These are phyloP conservation scores for Clavariopsis aquatica DNA, from an alignment of 495 filamentous ascomycete genomes.

Conservation along the genomic window DNA sequence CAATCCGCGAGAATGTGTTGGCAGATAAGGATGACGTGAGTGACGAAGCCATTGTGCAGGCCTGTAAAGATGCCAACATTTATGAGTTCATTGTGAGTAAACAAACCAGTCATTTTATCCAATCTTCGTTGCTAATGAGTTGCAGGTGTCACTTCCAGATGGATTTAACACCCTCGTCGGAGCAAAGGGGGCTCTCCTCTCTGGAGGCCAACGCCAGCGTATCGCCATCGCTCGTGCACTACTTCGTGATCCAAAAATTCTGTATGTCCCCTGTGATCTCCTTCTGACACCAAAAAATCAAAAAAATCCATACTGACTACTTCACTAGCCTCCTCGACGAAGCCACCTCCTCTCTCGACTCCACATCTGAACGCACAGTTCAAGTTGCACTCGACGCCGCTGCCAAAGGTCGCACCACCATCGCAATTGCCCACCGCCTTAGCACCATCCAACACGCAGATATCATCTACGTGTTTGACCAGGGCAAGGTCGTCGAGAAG, in stretches of 20 bases:
- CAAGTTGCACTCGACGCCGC: constrained; percentile 51
- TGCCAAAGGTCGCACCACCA: constrained; percentile 57
- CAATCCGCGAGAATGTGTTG: constrained; percentile 79
- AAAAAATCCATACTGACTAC: neutral
- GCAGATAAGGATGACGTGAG: constrained; percentile 60
- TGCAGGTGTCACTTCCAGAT: constrained; percentile 32
- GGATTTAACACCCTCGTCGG: constrained; percentile 48
- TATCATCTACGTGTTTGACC: constrained; percentile 76
- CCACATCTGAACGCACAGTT: constrained; percentile 79
- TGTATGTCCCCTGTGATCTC: constrained; percentile 44
- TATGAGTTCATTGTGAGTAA: constrained; percentile 73
- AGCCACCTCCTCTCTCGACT: constrained; percentile 86
- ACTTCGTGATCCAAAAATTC: constrained; percentile 73
- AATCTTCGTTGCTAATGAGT: neutral
- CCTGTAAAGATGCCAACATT: constrained; percentile 87
- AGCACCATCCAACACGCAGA: constrained; percentile 88
- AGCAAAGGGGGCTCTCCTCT: constrained; percentile 45
- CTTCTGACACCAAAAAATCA: neutral
- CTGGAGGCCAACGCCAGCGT: constrained; percentile 49
- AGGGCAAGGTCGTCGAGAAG: constrained; percentile 72
- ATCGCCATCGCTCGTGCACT: constrained; percentile 49
- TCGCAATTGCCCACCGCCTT: constrained; percentile 88
- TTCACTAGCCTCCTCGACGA: constrained; percentile 71
- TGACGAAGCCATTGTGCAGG: constrained; percentile 69
- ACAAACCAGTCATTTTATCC: neutral